A percentile compares a stretch with the other conserved stretches of the same genome.
phyloP scores from a whole-genome alignment of 768 basidiomycete species.

The Panaeolus papilionaceus region DNA sequence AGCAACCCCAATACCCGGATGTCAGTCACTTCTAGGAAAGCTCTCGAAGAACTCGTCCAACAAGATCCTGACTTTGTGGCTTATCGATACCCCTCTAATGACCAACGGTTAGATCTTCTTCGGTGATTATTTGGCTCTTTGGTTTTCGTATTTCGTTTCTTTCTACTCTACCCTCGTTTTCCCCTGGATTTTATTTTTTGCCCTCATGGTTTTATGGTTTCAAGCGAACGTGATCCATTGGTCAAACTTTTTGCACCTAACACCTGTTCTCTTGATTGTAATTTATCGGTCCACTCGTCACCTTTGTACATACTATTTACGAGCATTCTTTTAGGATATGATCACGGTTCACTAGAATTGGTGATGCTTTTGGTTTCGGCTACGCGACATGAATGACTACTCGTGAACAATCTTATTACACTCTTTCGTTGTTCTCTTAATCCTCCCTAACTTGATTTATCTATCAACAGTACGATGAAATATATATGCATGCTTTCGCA shows the following conservation, averaged over 20 bases:
- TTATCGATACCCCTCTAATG: constrained; percentile 84
- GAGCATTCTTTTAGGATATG: constrained; percentile 8
- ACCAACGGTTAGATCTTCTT: constrained; percentile 70
- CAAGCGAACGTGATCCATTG: constrained; percentile 28
- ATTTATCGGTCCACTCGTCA: constrained; percentile 24
- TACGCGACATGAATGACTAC: not conserved
- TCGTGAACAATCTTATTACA: constrained; percentile 7
- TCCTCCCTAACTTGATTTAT: not conserved
- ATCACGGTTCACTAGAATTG: constrained; percentile 7
- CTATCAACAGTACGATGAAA: not conserved
- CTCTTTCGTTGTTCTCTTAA: not conserved
- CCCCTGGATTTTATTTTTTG: constrained; percentile 27
- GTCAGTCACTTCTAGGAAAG: constrained; percentile 72
- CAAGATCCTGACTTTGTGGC: constrained; percentile 87
- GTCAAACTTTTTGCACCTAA: constrained; percentile 17
- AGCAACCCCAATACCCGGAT: constrained; percentile 50
- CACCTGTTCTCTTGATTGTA: constrained; percentile 27
- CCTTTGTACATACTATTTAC: constrained; percentile 14
- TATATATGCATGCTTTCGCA: too few species aligned
- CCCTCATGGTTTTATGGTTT: constrained; percentile 23
- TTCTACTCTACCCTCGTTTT: constrained; percentile 22
- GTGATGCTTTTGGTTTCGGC: not conserved
- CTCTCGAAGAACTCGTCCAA: constrained; percentile 80
- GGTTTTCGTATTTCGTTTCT: constrained; percentile 16
- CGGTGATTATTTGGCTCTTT: constrained; percentile 31